These are phyloP conservation scores for Patellifolia procumbens DNA, from an alignment of 179 eudicot genomes.

Conservation along the genomic window DNA sequence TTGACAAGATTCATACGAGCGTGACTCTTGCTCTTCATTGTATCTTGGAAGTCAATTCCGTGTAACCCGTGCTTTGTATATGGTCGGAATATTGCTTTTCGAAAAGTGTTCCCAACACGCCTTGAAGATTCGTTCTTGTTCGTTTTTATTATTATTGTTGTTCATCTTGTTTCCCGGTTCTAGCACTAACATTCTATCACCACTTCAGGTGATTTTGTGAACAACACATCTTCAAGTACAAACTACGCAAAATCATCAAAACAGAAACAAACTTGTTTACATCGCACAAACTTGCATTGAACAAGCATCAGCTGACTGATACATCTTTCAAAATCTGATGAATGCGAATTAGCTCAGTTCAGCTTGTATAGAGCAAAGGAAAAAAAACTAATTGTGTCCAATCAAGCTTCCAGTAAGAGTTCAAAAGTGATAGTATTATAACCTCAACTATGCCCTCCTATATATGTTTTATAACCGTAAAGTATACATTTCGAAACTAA, in stretches of 20 bases:
- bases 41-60: too few relatives aligned
- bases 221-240: background rate
- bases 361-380: background rate
- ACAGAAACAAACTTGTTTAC: background rate
- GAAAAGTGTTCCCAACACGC: too few relatives aligned
- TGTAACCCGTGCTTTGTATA: too few relatives aligned
- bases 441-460: background rate
- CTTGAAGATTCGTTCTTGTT: too few relatives aligned
- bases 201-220: background rate
- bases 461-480: background rate
- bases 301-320: background rate
- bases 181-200: too few relatives aligned
- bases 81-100: too few relatives aligned
- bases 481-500: background rate
- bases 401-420: too few relatives aligned
- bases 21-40: too few relatives aligned
- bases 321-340: slow-evolving; percentile 10
- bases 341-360: background rate
- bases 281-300: background rate
- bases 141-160: too few relatives aligned
- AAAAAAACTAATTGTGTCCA: background rate
- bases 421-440: background rate
- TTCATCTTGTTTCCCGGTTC: too few relatives aligned
- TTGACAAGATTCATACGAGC: too few relatives aligned
- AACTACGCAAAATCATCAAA: background rate